Conservation (phyloP, 116 monocot genomes). For the Cymodocea nodosa region DNA sequence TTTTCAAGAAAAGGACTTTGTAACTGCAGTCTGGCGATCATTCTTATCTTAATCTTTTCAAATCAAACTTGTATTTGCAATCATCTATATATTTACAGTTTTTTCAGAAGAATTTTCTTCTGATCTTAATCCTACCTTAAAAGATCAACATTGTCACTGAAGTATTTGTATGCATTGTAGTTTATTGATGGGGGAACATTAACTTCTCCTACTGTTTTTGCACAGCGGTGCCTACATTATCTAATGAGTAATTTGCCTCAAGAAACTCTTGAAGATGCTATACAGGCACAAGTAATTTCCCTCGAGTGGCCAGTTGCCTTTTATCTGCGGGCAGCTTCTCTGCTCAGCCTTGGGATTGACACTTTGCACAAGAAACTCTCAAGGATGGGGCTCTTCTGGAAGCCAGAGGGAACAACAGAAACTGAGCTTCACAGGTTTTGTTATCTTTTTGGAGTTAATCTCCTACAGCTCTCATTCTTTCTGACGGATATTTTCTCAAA, state of each 20-base stretch:
- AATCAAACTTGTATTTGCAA: background rate
- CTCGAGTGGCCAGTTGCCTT: constrained; percentile 64
- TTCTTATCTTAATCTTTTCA: too few relatives aligned
- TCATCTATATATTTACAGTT: background rate
- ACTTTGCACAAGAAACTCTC: constrained; percentile 42
- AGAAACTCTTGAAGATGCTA: constrained; percentile 73
- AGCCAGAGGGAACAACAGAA: constrained; percentile 32
- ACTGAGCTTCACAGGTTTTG: constrained; percentile 5
- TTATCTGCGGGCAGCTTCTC: constrained; percentile 53
- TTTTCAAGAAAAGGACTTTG: constrained; percentile 51
- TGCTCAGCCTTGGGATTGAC: constrained; percentile 52
- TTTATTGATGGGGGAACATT: constrained; percentile 57
- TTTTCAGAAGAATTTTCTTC: too few relatives aligned
- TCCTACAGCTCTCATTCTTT: background rate
- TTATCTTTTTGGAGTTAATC: background rate
- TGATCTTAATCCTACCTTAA: too few relatives aligned
- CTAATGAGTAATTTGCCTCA: constrained; percentile 53
- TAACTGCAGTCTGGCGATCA: constrained; percentile 27
- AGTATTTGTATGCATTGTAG: constrained; percentile 12
- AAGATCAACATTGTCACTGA: background rate
- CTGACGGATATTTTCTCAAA: constrained; percentile 1
- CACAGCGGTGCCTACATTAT: constrained; percentile 43
- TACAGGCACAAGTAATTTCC: constrained; percentile 49
- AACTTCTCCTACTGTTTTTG: constrained; percentile 66
- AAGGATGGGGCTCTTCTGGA: constrained; percentile 42